These are phyloP conservation scores for Rhizopogon roseolus DNA, from an alignment of 768 basidiomycete genomes.

Conservation along the genomic window DNA sequence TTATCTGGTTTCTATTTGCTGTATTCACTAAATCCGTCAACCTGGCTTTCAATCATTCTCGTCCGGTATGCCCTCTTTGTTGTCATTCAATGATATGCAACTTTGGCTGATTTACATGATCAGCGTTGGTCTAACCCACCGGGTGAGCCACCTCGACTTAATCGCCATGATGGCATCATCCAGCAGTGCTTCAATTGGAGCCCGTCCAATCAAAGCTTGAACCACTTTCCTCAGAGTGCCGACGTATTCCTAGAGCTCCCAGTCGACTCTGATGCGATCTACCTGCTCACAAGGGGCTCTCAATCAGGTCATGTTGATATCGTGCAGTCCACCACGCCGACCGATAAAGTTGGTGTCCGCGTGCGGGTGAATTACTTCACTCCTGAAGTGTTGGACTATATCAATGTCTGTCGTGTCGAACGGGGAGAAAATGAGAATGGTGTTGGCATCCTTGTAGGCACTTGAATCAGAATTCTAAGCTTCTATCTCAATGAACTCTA, in stretches of 20 bases:
- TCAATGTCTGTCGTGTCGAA: conserved; percentile 26
- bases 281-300: conserved; percentile 24
- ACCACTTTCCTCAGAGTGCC: conserved; percentile 21
- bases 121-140: not conserved
- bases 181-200: conserved; percentile 19
- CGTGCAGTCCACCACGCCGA: conserved; percentile 21
- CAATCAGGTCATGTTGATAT: conserved; percentile 22
- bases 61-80: not conserved
- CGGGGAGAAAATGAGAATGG: conserved; percentile 20
- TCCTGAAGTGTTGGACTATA: conserved; percentile 14
- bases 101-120: not conserved
- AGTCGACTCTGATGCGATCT: conserved; percentile 22
- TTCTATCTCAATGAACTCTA: not conserved
- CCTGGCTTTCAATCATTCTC: not conserved
- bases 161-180: not conserved
- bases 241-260: conserved; percentile 25
- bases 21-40: not conserved
- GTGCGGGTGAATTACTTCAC: conserved; percentile 19
- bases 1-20: conserved; percentile 15
- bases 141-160: not conserved
- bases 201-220: not conserved
- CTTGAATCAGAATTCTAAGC: not conserved
- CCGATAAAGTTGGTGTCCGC: conserved; percentile 24
- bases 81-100: not conserved
- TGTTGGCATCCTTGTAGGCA: conserved; percentile 30